Conservation (phyloP, 2,329 filamentous ascomycete species). For the Byssothecium circinans region DNA sequence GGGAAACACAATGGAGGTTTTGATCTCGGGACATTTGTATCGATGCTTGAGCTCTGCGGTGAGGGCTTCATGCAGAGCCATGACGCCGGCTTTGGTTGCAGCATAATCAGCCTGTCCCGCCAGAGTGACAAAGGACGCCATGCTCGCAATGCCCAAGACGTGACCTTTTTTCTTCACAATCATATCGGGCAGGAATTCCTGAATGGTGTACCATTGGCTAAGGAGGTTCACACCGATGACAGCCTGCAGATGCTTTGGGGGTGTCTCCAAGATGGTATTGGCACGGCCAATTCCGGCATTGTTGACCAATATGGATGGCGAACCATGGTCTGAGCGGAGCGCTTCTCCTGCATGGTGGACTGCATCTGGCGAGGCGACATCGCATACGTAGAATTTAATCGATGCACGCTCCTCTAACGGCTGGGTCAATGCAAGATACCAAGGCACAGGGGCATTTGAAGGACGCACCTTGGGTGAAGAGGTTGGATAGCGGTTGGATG, state of each 20-base stretch:
- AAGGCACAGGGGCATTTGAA: background rate
- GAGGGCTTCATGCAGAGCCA: conserved; percentile 41
- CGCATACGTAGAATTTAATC: conserved; percentile 35
- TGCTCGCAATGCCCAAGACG: conserved; percentile 39
- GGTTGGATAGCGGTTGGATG: conserved; percentile 32
- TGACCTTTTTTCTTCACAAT: conserved; percentile 41
- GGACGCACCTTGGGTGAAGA: conserved; percentile 28
- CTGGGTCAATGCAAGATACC: conserved; percentile 14
- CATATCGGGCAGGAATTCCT: conserved; percentile 44
- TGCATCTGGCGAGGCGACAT: conserved; percentile 35
- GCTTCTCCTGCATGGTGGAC: conserved; percentile 33
- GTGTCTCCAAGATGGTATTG: conserved; percentile 35
- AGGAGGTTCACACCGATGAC: conserved; percentile 41
- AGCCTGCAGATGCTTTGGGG: conserved; percentile 24
- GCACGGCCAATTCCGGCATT: conserved; percentile 43
- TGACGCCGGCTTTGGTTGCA: conserved; percentile 37
- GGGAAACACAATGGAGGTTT: conserved; percentile 48
- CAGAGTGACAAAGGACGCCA: conserved; percentile 37
- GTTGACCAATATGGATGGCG: conserved; percentile 40
- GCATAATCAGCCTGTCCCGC: conserved; percentile 40
- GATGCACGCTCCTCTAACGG: conserved; percentile 21
- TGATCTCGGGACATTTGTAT: conserved; percentile 48
- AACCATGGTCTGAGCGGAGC: conserved; percentile 36
- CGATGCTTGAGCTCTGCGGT: conserved; percentile 46
- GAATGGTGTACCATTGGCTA: conserved; percentile 41